A percentile compares a stretch with the other conserved stretches of the same genome.
phyloP scores from a whole-genome alignment of 1,139 yeast genomes.

The Zygosaccharomyces pseudobailii region DNA sequence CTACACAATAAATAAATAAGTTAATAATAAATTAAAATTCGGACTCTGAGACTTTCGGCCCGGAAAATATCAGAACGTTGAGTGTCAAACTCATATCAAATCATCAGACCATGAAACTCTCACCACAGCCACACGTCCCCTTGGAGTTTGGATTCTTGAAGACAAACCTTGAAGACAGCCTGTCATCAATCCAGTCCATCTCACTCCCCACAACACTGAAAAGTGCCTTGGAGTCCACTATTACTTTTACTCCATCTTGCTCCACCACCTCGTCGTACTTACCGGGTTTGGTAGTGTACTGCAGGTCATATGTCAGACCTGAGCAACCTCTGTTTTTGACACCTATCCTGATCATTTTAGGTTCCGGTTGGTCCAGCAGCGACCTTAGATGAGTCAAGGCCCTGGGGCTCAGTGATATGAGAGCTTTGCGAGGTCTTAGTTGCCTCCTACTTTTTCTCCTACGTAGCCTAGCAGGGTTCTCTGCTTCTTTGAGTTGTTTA shows the following conservation, averaged over 20 bases:
- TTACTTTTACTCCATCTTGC: conserved; percentile 89
- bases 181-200: conserved; percentile 98
- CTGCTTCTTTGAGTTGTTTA: conserved; percentile 7
- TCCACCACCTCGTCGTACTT: conserved; percentile 89
- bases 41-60: neutral
- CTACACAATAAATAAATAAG: conserved; percentile 6
- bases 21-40: conserved; percentile 6
- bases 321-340: conserved; percentile 97
- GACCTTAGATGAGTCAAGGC: conserved; percentile 69
- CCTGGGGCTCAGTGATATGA: conserved; percentile 68
- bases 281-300: conserved; percentile 83
- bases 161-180: conserved; percentile 79
- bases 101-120: conserved; percentile 81
- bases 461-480: conserved; percentile 33
- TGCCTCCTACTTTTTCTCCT: conserved; percentile 54
- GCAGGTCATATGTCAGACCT: conserved; percentile 85
- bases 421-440: conserved; percentile 81
- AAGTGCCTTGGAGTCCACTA: conserved; percentile 91
- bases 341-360: conserved; percentile 84
- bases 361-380: conserved; percentile 73
- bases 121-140: conserved; percentile 99
- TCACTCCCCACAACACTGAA: conserved; percentile 94
- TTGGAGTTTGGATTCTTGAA: conserved; percentile 93
- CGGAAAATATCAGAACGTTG: neutral
- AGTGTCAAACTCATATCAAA: conserved; percentile 13